Conservation (phyloP, 495 filamentous ascomycete genomes). For the Pyrenopolyporus hunteri region DNA sequence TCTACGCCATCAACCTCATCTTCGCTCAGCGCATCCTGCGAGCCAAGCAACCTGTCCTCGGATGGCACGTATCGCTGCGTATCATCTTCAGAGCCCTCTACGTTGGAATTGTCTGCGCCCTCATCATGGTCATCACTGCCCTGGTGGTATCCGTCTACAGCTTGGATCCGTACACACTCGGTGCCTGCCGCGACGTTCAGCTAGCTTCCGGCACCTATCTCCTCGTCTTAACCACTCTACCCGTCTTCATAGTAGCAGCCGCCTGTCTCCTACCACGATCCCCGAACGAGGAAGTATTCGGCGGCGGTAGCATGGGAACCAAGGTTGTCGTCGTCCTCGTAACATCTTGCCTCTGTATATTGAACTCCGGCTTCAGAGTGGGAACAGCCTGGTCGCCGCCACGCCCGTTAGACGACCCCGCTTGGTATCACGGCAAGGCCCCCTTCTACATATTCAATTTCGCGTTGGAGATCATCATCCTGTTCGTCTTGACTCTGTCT, state of each 20-base stretch:
- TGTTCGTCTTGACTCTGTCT: constrained; percentile 63
- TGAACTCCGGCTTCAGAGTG: constrained; percentile 71
- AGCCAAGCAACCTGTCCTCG: constrained; percentile 71
- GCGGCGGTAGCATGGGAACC: constrained; percentile 64
- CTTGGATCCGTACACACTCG: constrained; percentile 54
- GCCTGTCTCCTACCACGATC: constrained; percentile 56
- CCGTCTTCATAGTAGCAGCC: constrained; percentile 67
- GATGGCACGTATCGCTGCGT: constrained; percentile 63
- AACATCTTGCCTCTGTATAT: constrained; percentile 60
- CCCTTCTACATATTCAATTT: constrained; percentile 85
- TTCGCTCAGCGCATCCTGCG: constrained; percentile 80
- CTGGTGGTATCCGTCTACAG: constrained; percentile 71
- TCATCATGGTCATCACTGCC: constrained; percentile 74
- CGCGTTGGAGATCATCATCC: constrained; percentile 69
- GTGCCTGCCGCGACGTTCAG: constrained; percentile 65
- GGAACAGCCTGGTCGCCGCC: constrained; percentile 60
- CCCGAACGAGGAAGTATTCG: constrained; percentile 68
- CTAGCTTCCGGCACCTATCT: constrained; percentile 72
- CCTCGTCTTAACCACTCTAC: constrained; percentile 72
- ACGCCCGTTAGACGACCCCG: constrained; percentile 60
- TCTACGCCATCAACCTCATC: constrained; percentile 82
- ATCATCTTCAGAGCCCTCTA: constrained; percentile 63
- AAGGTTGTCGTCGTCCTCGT: constrained; percentile 67
- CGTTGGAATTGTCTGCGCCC: constrained; percentile 59
- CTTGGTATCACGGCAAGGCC: constrained; percentile 71